Percentiles rank a stretch among this genome's conserved stretches.
These are phyloP conservation scores for Yamadazyma philogaea DNA, from an alignment of 805 yeast species.

Conservation along the genomic window DNA sequence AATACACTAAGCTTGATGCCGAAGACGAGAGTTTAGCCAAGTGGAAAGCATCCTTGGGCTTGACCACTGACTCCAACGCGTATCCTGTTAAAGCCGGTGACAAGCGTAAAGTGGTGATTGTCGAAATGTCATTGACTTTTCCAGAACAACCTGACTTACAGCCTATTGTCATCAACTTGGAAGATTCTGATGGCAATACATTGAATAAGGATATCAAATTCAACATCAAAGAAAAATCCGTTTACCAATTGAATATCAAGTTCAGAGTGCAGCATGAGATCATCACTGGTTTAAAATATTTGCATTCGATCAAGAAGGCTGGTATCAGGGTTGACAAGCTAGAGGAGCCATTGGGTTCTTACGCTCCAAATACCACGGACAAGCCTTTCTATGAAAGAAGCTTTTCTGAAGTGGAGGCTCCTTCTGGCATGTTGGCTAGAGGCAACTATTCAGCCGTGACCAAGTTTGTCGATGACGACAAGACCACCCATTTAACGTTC, in stretches of 20 bases:
- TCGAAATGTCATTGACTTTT: constrained; percentile 69
- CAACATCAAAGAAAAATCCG: constrained; percentile 73
- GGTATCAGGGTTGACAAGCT: constrained; percentile 84
- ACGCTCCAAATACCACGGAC: constrained; percentile 80
- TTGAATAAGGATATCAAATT: constrained; percentile 62
- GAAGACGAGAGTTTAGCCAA: constrained; percentile 86
- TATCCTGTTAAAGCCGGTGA: constrained; percentile 71
- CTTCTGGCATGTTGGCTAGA: constrained; percentile 84
- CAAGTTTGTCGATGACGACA: constrained; percentile 85
- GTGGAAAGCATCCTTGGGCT: constrained; percentile 88
- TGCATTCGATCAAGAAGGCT: constrained; percentile 80
- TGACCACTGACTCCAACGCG: constrained; percentile 50
- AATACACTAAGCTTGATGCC: constrained; percentile 79
- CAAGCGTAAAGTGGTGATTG: constrained; percentile 71
- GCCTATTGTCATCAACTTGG: constrained; percentile 68
- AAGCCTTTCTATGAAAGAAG: constrained; percentile 71
- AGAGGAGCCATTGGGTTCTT: constrained; percentile 87
- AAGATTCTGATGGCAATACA: constrained; percentile 53
- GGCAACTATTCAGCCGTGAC: constrained; percentile 80
- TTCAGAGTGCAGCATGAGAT: constrained; percentile 89
- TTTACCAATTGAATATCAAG: constrained; percentile 67
- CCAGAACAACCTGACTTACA: constrained; percentile 54
- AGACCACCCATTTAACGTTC: constrained; percentile 63
- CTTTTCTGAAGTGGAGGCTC: constrained; percentile 72
- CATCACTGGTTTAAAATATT: constrained; percentile 83